Base-by-base conservation (phyloP, 495 filamentous ascomycete species). In the Letharia columbiana region DNA sequence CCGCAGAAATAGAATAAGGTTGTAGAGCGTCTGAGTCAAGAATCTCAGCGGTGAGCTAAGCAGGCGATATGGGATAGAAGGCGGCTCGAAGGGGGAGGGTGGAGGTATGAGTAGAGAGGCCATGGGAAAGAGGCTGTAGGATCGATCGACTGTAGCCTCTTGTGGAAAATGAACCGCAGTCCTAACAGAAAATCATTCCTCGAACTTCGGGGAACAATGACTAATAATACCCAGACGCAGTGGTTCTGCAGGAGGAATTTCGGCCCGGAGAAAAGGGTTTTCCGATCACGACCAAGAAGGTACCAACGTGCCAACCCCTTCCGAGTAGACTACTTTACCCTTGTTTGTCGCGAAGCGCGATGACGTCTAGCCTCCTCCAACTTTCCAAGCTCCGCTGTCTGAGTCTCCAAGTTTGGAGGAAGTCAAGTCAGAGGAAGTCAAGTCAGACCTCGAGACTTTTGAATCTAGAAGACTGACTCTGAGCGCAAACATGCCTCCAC, bases 1-100 rank as follows among this genome's bases (percentile, higher is more conserved):
- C 35, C 89, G 85, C 23, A 92, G 81, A 69, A 77, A 81, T 20
- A 87, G 79, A 44, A 93, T 73, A 49, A 86, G 45, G 42, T 79
- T 79, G 76, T 92, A 89, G 17, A 89, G 63, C 17, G 81, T 76
- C 61, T 80, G 78, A 61, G 81, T 73, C 64, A 83, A 69, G 60
- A 79, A 76, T 60, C 76, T 74, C 6, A 83, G 73, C 15, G 82
- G 82, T 20, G 81, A 83, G 47, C 80, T 70, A 63, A 84, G 63
- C 57, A 84, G 71, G 65, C 78, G 79, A 69, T 82, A 75, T 28
- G 73, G 70, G 28, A 80, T 65, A 10, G 79, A 73, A 65, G 81
- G 82, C 50, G 76, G 77, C 68, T 82, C 69, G 70, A 81, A 84
- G 23, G 82, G 82, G 41, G 74, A 77, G 18, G 75, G 40, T 41